These are phyloP conservation scores for Infundibulicybe gibba DNA, from an alignment of 768 basidiomycete species.

Conservation along the genomic window DNA sequence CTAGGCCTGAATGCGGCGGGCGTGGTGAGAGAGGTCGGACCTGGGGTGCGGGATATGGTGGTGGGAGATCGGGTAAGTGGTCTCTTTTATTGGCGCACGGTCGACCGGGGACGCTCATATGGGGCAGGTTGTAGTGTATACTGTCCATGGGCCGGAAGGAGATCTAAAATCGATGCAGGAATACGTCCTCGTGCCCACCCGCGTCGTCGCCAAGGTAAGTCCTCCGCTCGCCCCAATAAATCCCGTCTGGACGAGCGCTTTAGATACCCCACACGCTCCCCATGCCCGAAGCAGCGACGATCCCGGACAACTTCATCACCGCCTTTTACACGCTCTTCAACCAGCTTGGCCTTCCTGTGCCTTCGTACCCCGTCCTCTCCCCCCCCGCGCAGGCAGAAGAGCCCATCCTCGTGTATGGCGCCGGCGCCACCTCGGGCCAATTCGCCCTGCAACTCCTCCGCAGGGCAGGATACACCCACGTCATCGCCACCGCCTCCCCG, in stretches of 20 bases:
- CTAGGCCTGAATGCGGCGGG: conserved; percentile 32
- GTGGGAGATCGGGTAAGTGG: conserved; percentile 32
- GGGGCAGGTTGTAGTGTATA: background rate
- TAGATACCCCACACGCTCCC: conserved; percentile 39
- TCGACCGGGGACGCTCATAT: conserved; percentile 13
- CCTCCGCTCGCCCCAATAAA: background rate
- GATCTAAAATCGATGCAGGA: conserved; percentile 9
- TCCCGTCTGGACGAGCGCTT: background rate
- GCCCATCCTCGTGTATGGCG: conserved; percentile 43
- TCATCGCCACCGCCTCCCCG: conserved; percentile 33
- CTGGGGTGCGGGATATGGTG: conserved; percentile 22
- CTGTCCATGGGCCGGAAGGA: conserved; percentile 8
- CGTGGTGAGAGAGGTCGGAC: conserved; percentile 26
- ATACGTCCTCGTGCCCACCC: conserved; percentile 13
- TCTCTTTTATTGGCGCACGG: background rate
- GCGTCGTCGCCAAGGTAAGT: conserved; percentile 28
- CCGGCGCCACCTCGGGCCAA: conserved; percentile 32
- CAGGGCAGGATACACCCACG: conserved; percentile 32
- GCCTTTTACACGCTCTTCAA: conserved; percentile 34
- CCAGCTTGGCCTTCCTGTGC: conserved; percentile 27
- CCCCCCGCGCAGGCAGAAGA: conserved; percentile 20
- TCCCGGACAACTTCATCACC: conserved; percentile 39
- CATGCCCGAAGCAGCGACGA: conserved; percentile 32
- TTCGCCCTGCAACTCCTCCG: conserved; percentile 31
- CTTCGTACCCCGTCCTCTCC: conserved; percentile 23